Conservation (phyloP, 805 yeast species). For the Myxozyma neotropica region DNA sequence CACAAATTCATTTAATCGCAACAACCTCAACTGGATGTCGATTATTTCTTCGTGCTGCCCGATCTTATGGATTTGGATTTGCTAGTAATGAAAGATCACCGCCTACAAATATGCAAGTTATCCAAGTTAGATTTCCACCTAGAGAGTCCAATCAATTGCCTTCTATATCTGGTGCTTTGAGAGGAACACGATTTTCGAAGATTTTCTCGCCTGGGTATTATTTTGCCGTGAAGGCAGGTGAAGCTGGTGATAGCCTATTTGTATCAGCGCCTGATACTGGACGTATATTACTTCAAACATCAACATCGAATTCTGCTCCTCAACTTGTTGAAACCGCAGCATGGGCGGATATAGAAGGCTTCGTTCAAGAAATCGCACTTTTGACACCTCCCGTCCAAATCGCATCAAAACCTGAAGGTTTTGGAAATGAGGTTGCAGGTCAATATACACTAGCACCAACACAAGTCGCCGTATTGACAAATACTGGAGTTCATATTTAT, state of each 20-base stretch:
- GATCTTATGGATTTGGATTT: constrained; percentile 31
- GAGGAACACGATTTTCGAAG: constrained; percentile 58
- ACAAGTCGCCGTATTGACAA: constrained; percentile 80
- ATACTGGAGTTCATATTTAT: constrained; percentile 72
- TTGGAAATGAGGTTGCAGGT: constrained; percentile 81
- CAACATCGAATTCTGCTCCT: constrained; percentile 30
- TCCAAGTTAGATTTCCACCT: constrained; percentile 52
- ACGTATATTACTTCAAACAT: constrained; percentile 45
- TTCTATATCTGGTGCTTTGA: constrained; percentile 41
- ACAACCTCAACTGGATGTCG: constrained; percentile 84
- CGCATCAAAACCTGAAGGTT: constrained; percentile 74
- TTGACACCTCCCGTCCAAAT: constrained; percentile 72
- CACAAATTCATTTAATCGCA: constrained; percentile 72
- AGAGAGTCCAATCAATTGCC: constrained; percentile 25
- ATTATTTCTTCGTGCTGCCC: constrained; percentile 60
- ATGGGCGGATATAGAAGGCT: constrained; percentile 60
- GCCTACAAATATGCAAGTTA: constrained; percentile 45
- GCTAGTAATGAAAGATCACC: constrained; percentile 32
- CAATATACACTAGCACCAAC: constrained; percentile 70
- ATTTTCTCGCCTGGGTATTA: constrained; percentile 86
- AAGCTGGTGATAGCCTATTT: constrained; percentile 54
- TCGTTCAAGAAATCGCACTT: constrained; percentile 72
- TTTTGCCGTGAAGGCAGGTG: constrained; percentile 57
- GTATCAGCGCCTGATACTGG: constrained; percentile 86
- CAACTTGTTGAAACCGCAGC: constrained; percentile 78